These are phyloP conservation scores for Cystofilobasidium capitatum DNA, from an alignment of 768 basidiomycete genomes.

Conservation along the genomic window DNA sequence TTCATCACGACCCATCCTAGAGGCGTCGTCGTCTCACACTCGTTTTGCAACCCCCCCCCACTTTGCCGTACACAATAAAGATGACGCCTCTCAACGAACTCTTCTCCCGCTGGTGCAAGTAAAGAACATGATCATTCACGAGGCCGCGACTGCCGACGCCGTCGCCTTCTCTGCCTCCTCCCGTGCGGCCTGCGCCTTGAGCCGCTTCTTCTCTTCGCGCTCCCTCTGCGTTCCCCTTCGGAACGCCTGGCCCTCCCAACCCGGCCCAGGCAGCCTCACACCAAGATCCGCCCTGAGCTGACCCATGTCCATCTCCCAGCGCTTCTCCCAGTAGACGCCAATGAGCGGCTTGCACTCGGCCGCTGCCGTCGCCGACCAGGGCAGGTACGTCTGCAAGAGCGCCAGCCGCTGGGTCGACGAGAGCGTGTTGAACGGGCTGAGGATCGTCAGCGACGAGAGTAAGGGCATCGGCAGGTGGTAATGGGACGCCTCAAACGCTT, in stretches of 20 bases:
- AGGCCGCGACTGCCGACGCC: too few relatives aligned
- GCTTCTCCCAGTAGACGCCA: conserved; percentile 89
- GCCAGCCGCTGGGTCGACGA: conserved; percentile 47
- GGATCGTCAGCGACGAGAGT: conserved; percentile 53
- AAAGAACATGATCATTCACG: too few relatives aligned
- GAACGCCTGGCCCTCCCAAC: conserved; percentile 60
- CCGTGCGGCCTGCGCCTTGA: conserved; percentile 29
- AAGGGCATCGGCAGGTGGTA: conserved; percentile 79
- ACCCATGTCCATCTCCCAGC: conserved; percentile 74
- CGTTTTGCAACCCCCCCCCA: too few relatives aligned
- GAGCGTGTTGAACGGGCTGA: conserved; percentile 62
- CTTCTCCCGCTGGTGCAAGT: too few relatives aligned
- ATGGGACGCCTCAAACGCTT: conserved; percentile 88
- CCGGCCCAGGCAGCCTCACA: conserved; percentile 41
- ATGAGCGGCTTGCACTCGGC: conserved; percentile 64
- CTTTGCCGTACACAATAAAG: too few relatives aligned
- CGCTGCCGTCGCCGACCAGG: conserved; percentile 85
- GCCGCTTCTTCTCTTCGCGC: conserved; percentile 29
- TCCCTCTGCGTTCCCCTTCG: conserved; percentile 52
- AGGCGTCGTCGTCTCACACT: too few relatives aligned
- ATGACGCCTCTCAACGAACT: too few relatives aligned
- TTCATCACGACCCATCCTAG: too few relatives aligned
- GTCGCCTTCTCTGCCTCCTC: conserved; percentile 38
- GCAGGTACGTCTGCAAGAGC: conserved; percentile 71
- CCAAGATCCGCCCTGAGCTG: conserved; percentile 79